Base-by-base conservation (phyloP, 2,329 filamentous ascomycete species). In the Botrytis fabae region DNA sequence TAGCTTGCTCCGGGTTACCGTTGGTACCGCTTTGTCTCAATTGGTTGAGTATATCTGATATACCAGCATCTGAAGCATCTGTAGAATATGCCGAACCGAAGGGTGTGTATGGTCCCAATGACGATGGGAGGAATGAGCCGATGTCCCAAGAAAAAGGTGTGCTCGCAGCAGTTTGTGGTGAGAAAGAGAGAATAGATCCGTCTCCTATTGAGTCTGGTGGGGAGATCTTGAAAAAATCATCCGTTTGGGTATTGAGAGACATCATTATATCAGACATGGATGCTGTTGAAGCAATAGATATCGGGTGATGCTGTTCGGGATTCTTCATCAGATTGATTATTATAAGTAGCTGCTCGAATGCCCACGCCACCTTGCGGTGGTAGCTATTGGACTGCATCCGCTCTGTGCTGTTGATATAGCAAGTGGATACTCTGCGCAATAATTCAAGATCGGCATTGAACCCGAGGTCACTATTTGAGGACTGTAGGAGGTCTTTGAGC, bases 371-470 rank as follows among this genome's bases (percentile, higher is more conserved):
- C 8, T 60, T 72, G 51, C 63, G 63, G 69, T 72, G 71, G 63
- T 72, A 72, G 54, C 71, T 72, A 28, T 69, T 69, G n/a, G 38
- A 61, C 51, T 72, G 62, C 71, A 69, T 72, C 22, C 71, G 71
- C n/a, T 69, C 63, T 68, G 71, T 69, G 35, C 62, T 48, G n/a
- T 48, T 59, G 32, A 38, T 60, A n/a, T 68, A 72, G 35, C 71
- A 72, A 9, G 71, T n/a, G 62, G 71, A 72, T 6, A 72, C 71
- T 60, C 35, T 68, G 35, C 62, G 63, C 40, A 72, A 40, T 38
- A 69, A n/a, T 2, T 62, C 63, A 10, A 68, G 32, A 38, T 46
- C 46, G 20, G 28, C 22, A 28, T 57, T 40, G 20, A 46, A 22
- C 22, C 46, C 25, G 7, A 22, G n/a, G 46, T 14, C 20, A 22